Base-by-base conservation (phyloP, 176 grass and related monocot genomes). In the Musa schizocarpa region DNA sequence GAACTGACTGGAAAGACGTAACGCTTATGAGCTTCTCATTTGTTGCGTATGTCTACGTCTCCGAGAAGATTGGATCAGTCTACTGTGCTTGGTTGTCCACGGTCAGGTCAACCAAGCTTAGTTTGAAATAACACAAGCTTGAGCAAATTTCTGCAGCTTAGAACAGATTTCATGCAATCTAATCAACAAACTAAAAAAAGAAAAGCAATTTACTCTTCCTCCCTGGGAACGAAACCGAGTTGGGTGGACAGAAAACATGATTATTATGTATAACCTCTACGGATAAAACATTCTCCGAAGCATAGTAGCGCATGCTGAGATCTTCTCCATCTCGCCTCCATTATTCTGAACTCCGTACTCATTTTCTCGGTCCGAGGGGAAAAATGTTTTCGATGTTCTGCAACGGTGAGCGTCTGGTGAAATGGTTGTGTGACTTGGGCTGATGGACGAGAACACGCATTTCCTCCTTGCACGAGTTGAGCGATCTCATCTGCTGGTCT, bases 1-100 rank as follows among this genome's bases (percentile, higher is more conserved):
- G 13, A 52, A 74, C 65, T 90, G 92, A 74, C 65, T 90, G 89
- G 92, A 90, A 90, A 71, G 92, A 96, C 76, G 75, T 92, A 23
- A 73, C 85, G 73, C 71, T 96, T 65, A 90, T 92, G 85, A 92
- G 87, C 87, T 69, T 96, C 79, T 92, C 89, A 58, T 96, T 92
- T 67, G 93, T 87, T 10, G 87, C 88, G 51, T 92, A 96, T 71
- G 86, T 92, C 53, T 96, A 96, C 83, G 81, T 92, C 78, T 92
- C 93, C 13, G 83, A 88, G 87, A 89, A 83, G 92, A 83, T 96
- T 65, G 87, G 92, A 21, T 96, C 85, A 20, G 65, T 85, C 7
- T 90, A 90, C 58, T 90, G 89, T 50, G 83, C 85, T 4, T 96
- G 87, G 85, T 72, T 96, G 11, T 84, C 87, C 81, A 92, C 85